Evolutionary conservation across 2,329 filamentous ascomycete species (phyloP).

Genomic region (Sporothrix phasma): DNA sequence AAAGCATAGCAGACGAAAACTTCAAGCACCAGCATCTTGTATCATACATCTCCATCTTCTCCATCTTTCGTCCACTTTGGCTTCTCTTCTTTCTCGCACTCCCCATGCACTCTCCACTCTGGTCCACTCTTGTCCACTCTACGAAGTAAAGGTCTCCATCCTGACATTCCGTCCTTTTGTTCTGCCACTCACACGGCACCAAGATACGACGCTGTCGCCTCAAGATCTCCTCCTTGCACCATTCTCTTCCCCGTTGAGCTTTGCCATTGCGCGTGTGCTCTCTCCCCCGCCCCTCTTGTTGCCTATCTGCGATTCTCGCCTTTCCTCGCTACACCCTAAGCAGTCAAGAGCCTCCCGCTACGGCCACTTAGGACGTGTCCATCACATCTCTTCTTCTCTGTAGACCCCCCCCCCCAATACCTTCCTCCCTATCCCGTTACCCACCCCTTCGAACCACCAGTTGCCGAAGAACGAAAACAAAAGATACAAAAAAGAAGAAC

Average conservation of each 20-base stretch:
- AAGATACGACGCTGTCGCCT: not conserved
- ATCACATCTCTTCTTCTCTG: not conserved
- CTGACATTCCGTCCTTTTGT: not conserved
- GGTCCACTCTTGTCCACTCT: not conserved
- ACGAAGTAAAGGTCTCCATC: not conserved
- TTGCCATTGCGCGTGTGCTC: not conserved
- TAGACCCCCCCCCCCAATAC: not conserved
- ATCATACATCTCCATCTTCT: not conserved
- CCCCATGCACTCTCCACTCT: not conserved
- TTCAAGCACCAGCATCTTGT: slow-evolving; percentile 1
- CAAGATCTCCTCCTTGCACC: not conserved
- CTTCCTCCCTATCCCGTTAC: not conserved
- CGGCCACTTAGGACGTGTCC: not conserved
- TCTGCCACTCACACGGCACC: slow-evolving; percentile 7
- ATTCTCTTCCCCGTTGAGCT: not conserved
- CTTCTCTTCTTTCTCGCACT: not conserved
- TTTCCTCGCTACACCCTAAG: slow-evolving; percentile 8
- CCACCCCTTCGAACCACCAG: slow-evolving; percentile 4
- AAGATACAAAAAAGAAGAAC: not conserved
- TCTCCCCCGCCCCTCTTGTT: not conserved
- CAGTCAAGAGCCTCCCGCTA: slow-evolving; percentile 6
- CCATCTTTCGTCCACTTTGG: not conserved
- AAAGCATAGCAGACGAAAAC: not conserved
- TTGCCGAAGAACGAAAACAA: slow-evolving; percentile 15
- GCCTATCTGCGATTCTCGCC: not conserved